Evolutionary conservation across 305 asterid species (phyloP), one percentile per base, ranked within the genome.

Genomic region (Fraxinus paxiana): DNA sequence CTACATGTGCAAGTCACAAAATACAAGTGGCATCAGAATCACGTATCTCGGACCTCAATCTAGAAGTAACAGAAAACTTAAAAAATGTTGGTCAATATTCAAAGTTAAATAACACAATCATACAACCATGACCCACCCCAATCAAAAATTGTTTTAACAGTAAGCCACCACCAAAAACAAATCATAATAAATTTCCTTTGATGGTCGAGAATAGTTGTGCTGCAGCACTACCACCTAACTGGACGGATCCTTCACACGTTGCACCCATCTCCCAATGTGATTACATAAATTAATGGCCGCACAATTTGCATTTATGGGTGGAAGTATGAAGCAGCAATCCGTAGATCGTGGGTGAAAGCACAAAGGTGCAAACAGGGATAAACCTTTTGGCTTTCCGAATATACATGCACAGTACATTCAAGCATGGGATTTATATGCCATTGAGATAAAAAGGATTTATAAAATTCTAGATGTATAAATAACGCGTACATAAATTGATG

Each of bases 1-100:
- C 99, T 96, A 84, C 79, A 87, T 56, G 37, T 30, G 76, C 51
- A 73, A 82, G 46, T 37, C 48, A 86, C 79, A 76, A 48, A 5
- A 77, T 28, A 35, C 76, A 59, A 77, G 41, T 18, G 1, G 77
- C 10, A 48, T 6, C 37, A 80, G 72, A 13, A 79, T 61, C 5
- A 31, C 13, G 31, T 2, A 61, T 22, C 10, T 18, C 12, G 70
- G 31, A 8, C 15, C 70, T 22, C 70, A 28, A 3, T 72, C 17
- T 22, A 34, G 35, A 20, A 54, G 20, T 17, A 75, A 59, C 31
- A 22, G 31, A 59, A 18, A 20, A 59, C 65, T 54, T n/a, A 20
- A 59, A 59, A 18, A 20, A 2, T 6, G 31, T 18, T 59, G 31
- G 70, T 18, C 31, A 59, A 59, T 22, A 59, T 18, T 59, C 70